Conservation (phyloP, 257 asterid genomes). For the Ilex asprella region DNA sequence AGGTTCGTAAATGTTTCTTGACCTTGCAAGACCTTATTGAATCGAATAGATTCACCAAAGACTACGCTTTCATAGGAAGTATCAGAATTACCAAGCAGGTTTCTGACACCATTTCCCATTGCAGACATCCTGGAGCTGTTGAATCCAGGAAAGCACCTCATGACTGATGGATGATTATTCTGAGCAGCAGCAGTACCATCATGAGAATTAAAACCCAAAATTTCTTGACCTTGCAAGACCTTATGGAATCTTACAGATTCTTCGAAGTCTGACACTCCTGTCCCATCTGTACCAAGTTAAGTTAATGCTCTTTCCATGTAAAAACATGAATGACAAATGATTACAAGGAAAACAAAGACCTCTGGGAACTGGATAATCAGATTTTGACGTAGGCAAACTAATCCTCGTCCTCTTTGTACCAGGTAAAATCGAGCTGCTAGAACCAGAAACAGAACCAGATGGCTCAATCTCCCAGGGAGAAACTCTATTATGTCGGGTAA, state of each 20-base stretch:
- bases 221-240: slow-evolving; percentile 99
- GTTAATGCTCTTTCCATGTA: background rate
- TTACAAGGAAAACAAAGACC: slow-evolving; percentile 23
- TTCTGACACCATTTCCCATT: slow-evolving; percentile 26
- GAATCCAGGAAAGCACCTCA: slow-evolving; percentile 39
- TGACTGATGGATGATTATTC: slow-evolving; percentile 38
- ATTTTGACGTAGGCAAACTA: slow-evolving; percentile 42
- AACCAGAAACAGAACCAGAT: slow-evolving; percentile 50
- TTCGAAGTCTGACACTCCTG: slow-evolving; percentile 60
- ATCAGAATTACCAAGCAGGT: slow-evolving; percentile 29
- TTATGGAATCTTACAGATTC: slow-evolving; percentile 78
- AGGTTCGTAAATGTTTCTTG: slow-evolving; percentile 66
- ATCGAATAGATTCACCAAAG: slow-evolving; percentile 50
- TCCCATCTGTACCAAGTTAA: slow-evolving; percentile 43
- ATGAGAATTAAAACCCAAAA: slow-evolving; percentile 45
- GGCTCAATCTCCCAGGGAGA: slow-evolving; percentile 99
- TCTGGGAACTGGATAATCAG: slow-evolving; percentile 49
- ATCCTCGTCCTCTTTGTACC: slow-evolving; percentile 77
- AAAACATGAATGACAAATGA: background rate
- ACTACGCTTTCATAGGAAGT: slow-evolving; percentile 28
- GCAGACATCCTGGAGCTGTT: slow-evolving; percentile 26
- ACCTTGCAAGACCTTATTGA: slow-evolving; percentile 98
- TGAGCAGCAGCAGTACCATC: slow-evolving; percentile 37
- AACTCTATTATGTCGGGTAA: slow-evolving; percentile 61
- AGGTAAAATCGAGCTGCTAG: slow-evolving; percentile 49